phyloP scores from a whole-genome alignment of 2,329 filamentous ascomycete species.

The Aspergillus awamori region DNA sequence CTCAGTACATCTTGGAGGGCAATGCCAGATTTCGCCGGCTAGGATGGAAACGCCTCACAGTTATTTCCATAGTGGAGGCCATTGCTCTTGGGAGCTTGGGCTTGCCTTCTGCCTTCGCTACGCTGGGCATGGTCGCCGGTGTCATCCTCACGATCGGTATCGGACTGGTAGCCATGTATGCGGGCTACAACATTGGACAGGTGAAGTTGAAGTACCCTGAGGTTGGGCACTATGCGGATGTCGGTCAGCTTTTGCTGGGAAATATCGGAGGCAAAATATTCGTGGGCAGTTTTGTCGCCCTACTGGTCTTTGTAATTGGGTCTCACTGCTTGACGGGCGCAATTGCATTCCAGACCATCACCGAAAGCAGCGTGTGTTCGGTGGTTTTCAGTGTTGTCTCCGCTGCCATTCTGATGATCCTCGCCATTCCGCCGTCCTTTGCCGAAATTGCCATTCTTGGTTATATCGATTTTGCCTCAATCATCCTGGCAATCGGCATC shows the following conservation, averaged over 20 bases:
- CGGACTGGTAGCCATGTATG: conserved; percentile 44
- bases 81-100: conserved; percentile 52
- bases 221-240: conserved; percentile 48
- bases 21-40: conserved; percentile 30
- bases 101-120: conserved; percentile 48
- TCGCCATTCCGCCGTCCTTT: conserved; percentile 37
- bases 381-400: conserved; percentile 46
- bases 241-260: conserved; percentile 46
- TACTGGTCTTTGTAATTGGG: conserved; percentile 47
- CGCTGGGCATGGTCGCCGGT: conserved; percentile 49
- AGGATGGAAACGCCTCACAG: conserved; percentile 54
- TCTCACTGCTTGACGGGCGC: conserved; percentile 51
- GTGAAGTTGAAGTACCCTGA: conserved; percentile 40
- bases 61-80: conserved; percentile 54
- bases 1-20: background rate
- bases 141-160: conserved; percentile 46
- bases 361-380: conserved; percentile 39
- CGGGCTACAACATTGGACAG: conserved; percentile 45
- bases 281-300: conserved; percentile 45
- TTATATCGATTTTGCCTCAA: conserved; percentile 38
- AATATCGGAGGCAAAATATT: conserved; percentile 44
- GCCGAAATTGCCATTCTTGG: conserved; percentile 37
- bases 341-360: conserved; percentile 48
- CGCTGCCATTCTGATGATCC: conserved; percentile 36
- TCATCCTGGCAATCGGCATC: conserved; percentile 34